Base-by-base conservation (phyloP, 2,329 filamentous ascomycete genomes). In the Pseudogymnoascus sp. region DNA sequence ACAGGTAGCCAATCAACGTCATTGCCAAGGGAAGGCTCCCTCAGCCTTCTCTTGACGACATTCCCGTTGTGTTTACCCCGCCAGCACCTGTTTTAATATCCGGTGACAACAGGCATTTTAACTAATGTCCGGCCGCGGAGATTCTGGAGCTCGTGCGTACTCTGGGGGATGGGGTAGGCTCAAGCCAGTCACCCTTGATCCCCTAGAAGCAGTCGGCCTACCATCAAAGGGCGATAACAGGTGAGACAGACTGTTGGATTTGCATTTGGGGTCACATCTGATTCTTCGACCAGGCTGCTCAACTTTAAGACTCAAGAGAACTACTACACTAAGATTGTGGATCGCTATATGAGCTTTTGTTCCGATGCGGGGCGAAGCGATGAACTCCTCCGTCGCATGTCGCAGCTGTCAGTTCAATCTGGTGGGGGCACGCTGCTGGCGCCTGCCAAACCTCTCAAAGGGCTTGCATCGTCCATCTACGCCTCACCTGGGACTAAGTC, bases 161-260 rank as follows among this genome's bases (percentile, higher is more conserved):
- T 83, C 85, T 59, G 81, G 82, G 61, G 80, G 84, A 68, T 90
- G 88, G 86, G 84, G 83, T 65, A 82, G 89, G 67, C 78, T 96
- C 67, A 92, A 89, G 74, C 88, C 90, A 11, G 82, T 87, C 65
- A 84, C 88, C 50, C 78, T 86, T 64, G 92, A 97, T 74, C 85
- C 90, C 13, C 79, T 97, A 28, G 90, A 96, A 69, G 83, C 81
- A 65, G 89, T 96, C 68, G 93, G 93, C 1, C 82, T 96, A 68
- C 91, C 91, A 4, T 96, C 92, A 1, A 97, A 96, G 73, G 93
- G 93, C 62, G 93, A 97, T 75, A 89, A 82, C 59, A 88, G 89
- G 92, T 93, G 59, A 40, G 31, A n/a, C 50, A 4, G 26, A 33
- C 6, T 59, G n/a, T 21, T 42, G 28, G 38, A 44, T 61, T 19